Percentiles rank a stretch among this genome's conserved stretches.
Evolutionary conservation across 1,284 basidiomycete species (phyloP).

Genomic region (Bjerkandera adusta): DNA sequence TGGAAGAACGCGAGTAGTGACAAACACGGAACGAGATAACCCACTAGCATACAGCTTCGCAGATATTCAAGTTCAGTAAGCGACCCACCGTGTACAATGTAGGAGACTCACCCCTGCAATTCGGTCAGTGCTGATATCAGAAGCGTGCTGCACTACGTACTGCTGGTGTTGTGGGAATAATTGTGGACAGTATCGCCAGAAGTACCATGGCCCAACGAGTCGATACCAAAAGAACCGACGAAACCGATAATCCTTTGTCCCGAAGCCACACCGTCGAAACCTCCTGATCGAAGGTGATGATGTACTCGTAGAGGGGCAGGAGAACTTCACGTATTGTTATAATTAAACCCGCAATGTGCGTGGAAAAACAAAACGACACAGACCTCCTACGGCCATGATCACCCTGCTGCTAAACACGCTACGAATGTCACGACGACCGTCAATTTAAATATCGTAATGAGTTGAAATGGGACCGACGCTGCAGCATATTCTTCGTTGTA

Average conservation of each 20-base stretch:
- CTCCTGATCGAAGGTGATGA: background rate
- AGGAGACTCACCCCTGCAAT: background rate
- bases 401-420: too few relatives aligned
- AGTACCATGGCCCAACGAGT: conserved; percentile 1
- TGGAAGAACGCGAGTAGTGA: background rate
- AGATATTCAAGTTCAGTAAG: too few relatives aligned
- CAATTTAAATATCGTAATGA: too few relatives aligned
- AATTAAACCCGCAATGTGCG: too few relatives aligned
- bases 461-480: too few relatives aligned
- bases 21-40: background rate
- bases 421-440: too few relatives aligned
- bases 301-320: background rate
- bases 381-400: too few relatives aligned
- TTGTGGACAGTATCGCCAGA: background rate
- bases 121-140: background rate
- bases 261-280: background rate
- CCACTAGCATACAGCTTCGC: background rate
- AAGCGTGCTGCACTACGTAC: background rate
- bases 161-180: background rate
- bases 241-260: background rate
- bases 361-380: too few relatives aligned
- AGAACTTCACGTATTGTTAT: too few relatives aligned
- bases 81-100: too few relatives aligned
- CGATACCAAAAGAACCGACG: background rate
- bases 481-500: too few relatives aligned